Conservation (phyloP, 495 filamentous ascomycete genomes). For the Bryoglossum gracile region DNA sequence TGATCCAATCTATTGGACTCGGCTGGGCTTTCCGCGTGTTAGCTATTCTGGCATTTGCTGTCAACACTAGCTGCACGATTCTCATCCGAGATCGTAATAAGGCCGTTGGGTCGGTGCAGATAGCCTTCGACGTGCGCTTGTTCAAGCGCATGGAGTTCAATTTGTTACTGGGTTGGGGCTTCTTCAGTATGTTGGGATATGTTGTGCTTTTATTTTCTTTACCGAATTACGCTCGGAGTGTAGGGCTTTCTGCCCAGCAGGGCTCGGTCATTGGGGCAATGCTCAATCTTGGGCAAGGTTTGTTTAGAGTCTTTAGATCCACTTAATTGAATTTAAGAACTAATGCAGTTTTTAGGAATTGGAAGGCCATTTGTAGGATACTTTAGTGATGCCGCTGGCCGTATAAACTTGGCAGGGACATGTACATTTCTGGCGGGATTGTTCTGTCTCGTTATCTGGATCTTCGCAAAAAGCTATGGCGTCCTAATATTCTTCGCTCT, state of each 20-base stretch:
- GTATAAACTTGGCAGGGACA: slow-evolving; percentile 53
- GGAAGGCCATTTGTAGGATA: slow-evolving; percentile 60
- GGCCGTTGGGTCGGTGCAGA: slow-evolving; percentile 44
- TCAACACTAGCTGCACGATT: slow-evolving; percentile 45
- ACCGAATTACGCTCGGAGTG: slow-evolving; percentile 51
- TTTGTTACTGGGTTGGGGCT: slow-evolving; percentile 55
- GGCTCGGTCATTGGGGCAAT: slow-evolving; percentile 58
- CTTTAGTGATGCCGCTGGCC: slow-evolving; percentile 52
- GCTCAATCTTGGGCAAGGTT: slow-evolving; percentile 55
- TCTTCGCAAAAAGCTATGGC: slow-evolving; percentile 55
- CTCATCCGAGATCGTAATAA: slow-evolving; percentile 57
- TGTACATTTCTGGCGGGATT: slow-evolving; percentile 50
- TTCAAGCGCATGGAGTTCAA: slow-evolving; percentile 51
- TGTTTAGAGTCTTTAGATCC: neutral
- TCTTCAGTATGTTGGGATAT: slow-evolving; percentile 60
- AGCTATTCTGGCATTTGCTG: slow-evolving; percentile 41
- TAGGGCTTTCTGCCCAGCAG: slow-evolving; percentile 54
- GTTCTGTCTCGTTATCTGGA: slow-evolving; percentile 61
- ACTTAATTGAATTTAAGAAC: neutral
- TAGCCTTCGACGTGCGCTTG: slow-evolving; percentile 46
- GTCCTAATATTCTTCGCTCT: slow-evolving; percentile 65
- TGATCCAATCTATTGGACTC: slow-evolving; percentile 47
- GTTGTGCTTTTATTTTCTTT: slow-evolving; percentile 57
- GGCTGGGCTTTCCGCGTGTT: slow-evolving; percentile 55
- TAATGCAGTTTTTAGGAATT: slow-evolving; percentile 27